A percentile compares a stretch with the other conserved stretches of the same genome.
Conservation (phyloP, 306 rosid species). For the Dalbergia cultrata region DNA sequence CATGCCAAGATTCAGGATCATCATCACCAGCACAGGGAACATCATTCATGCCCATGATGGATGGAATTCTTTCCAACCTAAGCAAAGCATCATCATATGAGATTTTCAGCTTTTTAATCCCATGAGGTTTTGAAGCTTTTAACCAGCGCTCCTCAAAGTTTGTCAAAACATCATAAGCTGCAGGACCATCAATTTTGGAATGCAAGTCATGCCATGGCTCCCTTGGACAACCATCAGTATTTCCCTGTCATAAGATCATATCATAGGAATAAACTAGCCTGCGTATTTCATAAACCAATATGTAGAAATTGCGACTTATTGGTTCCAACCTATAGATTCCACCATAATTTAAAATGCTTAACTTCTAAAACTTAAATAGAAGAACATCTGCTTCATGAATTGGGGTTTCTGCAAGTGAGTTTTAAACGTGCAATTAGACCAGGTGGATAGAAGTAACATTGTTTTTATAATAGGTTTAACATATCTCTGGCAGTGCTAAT, state of each 20-base stretch:
- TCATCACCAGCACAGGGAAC: constrained; percentile 57
- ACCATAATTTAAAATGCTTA: constrained; percentile 34
- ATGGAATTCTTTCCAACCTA: constrained; percentile 85
- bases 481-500: background rate
- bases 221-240: constrained; percentile 85
- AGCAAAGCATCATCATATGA: constrained; percentile 86
- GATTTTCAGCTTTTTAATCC: constrained; percentile 80
- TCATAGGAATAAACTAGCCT: constrained; percentile 37
- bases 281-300: constrained; percentile 19
- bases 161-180: constrained; percentile 95
- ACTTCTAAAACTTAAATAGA: constrained; percentile 17
- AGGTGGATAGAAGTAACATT: background rate
- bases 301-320: constrained; percentile 10
- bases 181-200: constrained; percentile 95
- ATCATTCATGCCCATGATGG: constrained; percentile 72
- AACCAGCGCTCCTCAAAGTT: constrained; percentile 98
- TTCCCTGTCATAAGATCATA: constrained; percentile 68
- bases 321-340: constrained; percentile 28
- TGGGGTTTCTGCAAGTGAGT: background rate
- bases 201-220: constrained; percentile 99
- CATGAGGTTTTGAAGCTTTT: constrained; percentile 88
- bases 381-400: constrained; percentile 1
- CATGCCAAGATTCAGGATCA: constrained; percentile 96
- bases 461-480: background rate
- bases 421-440: background rate